These are phyloP conservation scores for Cladosporium sphaerospermum DNA, from an alignment of 2,329 filamentous ascomycete genomes.

Conservation along the genomic window DNA sequence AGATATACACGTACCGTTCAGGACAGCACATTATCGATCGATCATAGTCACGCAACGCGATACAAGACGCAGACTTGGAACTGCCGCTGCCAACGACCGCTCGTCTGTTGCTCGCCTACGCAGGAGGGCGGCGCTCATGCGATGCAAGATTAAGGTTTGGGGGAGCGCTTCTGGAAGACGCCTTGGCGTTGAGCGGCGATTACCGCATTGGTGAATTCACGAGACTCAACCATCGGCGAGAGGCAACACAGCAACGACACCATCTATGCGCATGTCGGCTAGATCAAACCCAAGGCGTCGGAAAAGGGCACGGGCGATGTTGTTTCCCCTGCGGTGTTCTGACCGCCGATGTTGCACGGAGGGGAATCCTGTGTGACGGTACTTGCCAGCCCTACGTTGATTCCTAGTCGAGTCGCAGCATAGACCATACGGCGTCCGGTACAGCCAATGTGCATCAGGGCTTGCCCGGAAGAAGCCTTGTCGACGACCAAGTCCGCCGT, in stretches of 20 bases:
- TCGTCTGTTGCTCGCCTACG: too few relatives aligned
- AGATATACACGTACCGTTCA: too few relatives aligned
- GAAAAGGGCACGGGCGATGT: too few relatives aligned
- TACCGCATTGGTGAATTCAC: conserved; percentile 3
- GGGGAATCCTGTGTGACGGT: background rate
- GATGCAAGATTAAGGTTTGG: background rate
- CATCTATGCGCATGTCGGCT: background rate
- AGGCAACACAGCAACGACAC: background rate
- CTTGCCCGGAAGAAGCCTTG: too few relatives aligned
- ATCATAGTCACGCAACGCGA: too few relatives aligned
- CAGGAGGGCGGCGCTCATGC: too few relatives aligned
- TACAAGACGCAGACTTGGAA: too few relatives aligned
- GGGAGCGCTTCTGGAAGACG: background rate
- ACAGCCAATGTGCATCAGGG: background rate
- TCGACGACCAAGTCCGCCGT: too few relatives aligned
- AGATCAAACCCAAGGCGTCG: too few relatives aligned
- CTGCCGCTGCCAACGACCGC: too few relatives aligned
- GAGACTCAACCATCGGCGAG: conserved; percentile 4
- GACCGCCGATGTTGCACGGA: too few relatives aligned
- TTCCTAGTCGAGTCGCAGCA: background rate
- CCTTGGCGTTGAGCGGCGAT: conserved; percentile 4
- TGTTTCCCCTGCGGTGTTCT: background rate
- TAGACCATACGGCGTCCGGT: background rate
- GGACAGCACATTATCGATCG: too few relatives aligned
- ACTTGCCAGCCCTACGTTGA: conserved; percentile 1